Conservation (phyloP, 2,329 filamentous ascomycete genomes). For the Diaporthe capsici region DNA sequence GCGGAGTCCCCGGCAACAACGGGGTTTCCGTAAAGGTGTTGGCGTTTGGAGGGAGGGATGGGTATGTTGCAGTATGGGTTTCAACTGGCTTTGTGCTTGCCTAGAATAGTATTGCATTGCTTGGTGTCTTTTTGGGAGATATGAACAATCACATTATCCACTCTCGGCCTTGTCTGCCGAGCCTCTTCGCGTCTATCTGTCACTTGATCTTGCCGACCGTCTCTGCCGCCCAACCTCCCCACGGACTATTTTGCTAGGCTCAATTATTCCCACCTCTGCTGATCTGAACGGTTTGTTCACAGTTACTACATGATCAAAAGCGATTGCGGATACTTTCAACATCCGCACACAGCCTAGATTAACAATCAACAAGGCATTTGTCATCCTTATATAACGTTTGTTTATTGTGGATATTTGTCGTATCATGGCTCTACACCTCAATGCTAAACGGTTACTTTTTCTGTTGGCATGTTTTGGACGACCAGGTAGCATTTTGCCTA, state of each 20-base stretch:
- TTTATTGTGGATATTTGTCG: too few species aligned
- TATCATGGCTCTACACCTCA: too few species aligned
- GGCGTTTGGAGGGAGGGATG: background rate
- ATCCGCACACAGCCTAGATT: too few species aligned
- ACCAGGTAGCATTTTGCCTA: too few species aligned
- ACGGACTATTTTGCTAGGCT: background rate
- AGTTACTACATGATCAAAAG: too few species aligned
- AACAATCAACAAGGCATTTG: too few species aligned
- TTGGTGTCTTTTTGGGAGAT: slow-evolving; percentile 33
- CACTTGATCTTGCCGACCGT: slow-evolving; percentile 4
- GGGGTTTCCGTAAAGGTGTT: background rate
- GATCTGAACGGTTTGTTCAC: too few species aligned
- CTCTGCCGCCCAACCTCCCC: background rate
- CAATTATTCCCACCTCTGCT: too few species aligned
- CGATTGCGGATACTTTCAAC: too few species aligned
- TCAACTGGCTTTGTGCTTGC: slow-evolving; percentile 15
- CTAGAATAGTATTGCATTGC: slow-evolving; percentile 27
- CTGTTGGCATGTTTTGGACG: too few species aligned
- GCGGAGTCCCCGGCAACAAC: background rate
- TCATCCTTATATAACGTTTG: too few species aligned
- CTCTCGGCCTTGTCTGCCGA: background rate
- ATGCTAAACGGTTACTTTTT: too few species aligned
- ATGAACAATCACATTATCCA: slow-evolving; percentile 21
- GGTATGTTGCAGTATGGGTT: background rate
- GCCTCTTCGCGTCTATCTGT: background rate